phyloP scores from a whole-genome alignment of 192 early-diverging fungal genomes.

The Diversispora eburnea region DNA sequence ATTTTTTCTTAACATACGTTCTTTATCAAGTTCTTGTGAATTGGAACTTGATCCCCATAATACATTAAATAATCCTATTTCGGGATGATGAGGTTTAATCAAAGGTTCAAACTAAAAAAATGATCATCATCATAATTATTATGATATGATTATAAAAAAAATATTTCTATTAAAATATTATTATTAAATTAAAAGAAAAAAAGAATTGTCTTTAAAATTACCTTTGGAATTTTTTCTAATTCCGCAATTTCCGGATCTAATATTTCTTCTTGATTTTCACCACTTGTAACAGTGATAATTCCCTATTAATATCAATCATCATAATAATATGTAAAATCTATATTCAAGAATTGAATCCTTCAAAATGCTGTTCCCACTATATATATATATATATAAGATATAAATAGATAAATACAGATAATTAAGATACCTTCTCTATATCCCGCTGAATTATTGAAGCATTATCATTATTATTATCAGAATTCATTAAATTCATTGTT shows the following conservation, averaged over 20 bases:
- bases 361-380: not conserved
- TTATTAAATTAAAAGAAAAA: not conserved
- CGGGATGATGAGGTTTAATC: conserved; percentile 19
- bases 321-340: too few species aligned
- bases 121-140: not conserved
- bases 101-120: conserved; percentile 26
- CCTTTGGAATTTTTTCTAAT: conserved; percentile 26
- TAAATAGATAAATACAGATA: not conserved
- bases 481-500: too few species aligned
- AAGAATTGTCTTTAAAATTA: not conserved
- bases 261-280: not conserved
- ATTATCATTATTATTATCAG: not conserved
- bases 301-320: conserved; percentile 4
- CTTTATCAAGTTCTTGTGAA: not conserved
- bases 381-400: not conserved
- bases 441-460: not conserved
- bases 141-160: not conserved
- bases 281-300: conserved; percentile 1
- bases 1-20: not conserved
- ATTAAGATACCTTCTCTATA: conserved; percentile 12
- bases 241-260: conserved; percentile 2
- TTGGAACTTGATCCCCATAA: conserved; percentile 2
- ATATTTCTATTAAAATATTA: not conserved
- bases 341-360: not conserved
- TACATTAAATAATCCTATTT: not conserved